Base-by-base conservation (phyloP, 1,284 basidiomycete species). In the Melampsora larici-populina region DNA sequence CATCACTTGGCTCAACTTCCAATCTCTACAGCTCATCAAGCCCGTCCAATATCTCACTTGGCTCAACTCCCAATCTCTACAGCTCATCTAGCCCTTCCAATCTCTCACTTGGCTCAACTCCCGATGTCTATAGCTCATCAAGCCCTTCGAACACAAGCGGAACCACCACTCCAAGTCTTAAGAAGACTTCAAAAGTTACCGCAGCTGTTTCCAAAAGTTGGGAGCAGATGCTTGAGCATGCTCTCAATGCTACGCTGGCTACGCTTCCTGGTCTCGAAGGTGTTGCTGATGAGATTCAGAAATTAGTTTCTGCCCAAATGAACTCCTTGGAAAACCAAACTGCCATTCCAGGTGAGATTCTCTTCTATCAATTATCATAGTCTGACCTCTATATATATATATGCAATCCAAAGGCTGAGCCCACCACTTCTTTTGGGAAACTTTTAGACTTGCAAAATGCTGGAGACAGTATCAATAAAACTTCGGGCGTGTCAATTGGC, bases 221-320 rank as follows among this genome's bases (percentile, higher is more conserved):
- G 43, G 43, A 46, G 15, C 55, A 71, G 24, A 43, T 71, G 40
- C 24, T 71, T 18, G n/a, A 71, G 62, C 13, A 71, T n/a, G 62
- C 62, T 18, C 31, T 71, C 18, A 71, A 71, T 58, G 40, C 51
- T 33, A 71, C 70, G 17, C 70, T 71, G 40, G 24, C 70, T 26
- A 55, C 51, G 36, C 40, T 71, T 7, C 70, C 70, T 58, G 70
- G 70, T n/a, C 55, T 71, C 15, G 55, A 71, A 4, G 31, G 31
- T 7, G 36, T 71, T 15, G 51, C 70, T 26, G 70, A 60, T 21
- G 36, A 71, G 55, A 29, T 71, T 1, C 55, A 71, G 43, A 60
- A n/a, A 29, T n/a, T 71, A 55, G 62, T 71, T 51, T 26, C 31
- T 21, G 36, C 26, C 18, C 55, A 71, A 43, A 13, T 71, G 17